Evolutionary conservation across 148 eudicot species (phyloP).

Genomic region (Spergularia bocconei): DNA sequence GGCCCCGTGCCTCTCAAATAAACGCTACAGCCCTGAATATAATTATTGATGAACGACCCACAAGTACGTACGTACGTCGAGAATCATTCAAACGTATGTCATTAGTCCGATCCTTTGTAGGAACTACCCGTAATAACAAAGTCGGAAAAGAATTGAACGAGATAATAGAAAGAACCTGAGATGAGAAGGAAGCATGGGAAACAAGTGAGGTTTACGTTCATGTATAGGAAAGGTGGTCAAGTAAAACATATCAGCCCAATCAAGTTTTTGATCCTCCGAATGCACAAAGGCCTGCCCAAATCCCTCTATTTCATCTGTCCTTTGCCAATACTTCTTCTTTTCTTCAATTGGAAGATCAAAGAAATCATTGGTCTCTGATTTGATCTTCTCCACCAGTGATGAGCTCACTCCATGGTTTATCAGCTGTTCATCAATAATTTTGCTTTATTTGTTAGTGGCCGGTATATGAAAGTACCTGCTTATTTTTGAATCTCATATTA

Average conservation of each 20-base stretch:
- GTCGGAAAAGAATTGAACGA: no score
- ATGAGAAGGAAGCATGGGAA: constrained; percentile 25
- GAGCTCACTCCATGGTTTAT: constrained; percentile 34
- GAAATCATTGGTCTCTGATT: constrained; percentile 17
- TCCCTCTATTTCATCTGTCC: constrained; percentile 17
- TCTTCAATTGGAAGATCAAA: constrained; percentile 30
- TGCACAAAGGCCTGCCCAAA: constrained; percentile 33
- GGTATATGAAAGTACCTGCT: no score
- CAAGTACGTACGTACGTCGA: no score
- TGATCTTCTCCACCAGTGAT: constrained; percentile 25
- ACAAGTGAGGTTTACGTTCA: constrained; percentile 14
- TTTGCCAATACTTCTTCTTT: constrained; percentile 30
- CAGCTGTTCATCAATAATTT: constrained; percentile 8
- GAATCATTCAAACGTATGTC: no score
- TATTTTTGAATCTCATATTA: no score
- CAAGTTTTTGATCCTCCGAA: constrained; percentile 36
- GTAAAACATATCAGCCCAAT: constrained; percentile 34
- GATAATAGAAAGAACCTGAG: constrained; percentile 10
- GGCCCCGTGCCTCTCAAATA: no score
- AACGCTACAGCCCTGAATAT: no score
- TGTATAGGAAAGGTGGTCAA: constrained; percentile 25
- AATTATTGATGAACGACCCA: no score
- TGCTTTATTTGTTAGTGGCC: no score
- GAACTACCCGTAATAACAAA: no score
- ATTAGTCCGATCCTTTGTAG: no score